These are phyloP conservation scores for Ceratocystis albifundus DNA, from an alignment of 2,329 filamentous ascomycete species.

Conservation along the genomic window DNA sequence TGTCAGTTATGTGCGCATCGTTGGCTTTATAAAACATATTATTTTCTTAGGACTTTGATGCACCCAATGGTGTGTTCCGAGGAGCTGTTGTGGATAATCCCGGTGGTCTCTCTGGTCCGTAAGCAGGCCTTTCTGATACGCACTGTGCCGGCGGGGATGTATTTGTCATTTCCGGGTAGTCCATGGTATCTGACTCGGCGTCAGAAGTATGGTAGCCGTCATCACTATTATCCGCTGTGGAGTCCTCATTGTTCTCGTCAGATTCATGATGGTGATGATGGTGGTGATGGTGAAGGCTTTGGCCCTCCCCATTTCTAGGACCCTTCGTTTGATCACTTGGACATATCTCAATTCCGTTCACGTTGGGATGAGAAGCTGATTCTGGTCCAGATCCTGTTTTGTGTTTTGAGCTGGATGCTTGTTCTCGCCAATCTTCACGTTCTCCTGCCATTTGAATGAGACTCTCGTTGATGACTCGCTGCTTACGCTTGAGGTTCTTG, in stretches of 20 bases:
- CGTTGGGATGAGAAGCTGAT: not conserved
- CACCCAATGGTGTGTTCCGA: not conserved
- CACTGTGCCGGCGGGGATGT: not conserved
- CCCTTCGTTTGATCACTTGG: not conserved
- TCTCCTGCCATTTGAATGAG: slow-evolving; percentile 97
- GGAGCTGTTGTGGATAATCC: slow-evolving; percentile 26
- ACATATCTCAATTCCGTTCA: slow-evolving; percentile 13
- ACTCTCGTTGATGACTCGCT: slow-evolving; percentile 85
- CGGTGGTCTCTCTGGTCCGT: slow-evolving; percentile 20
- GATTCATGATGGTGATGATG: slow-evolving; percentile 2
- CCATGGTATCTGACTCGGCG: slow-evolving; percentile 15
- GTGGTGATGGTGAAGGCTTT: slow-evolving; percentile 4
- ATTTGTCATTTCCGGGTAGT: slow-evolving; percentile 4
- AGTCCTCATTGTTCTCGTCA: slow-evolving; percentile 15
- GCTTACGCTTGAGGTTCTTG: slow-evolving; percentile 77
- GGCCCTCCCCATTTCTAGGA: slow-evolving; percentile 5
- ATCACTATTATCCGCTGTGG: slow-evolving; percentile 16
- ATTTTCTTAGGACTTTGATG: slow-evolving; percentile 15
- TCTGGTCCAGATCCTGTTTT: slow-evolving; percentile 39
- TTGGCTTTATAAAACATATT: not conserved
- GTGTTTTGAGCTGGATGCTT: slow-evolving; percentile 42
- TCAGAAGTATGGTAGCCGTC: slow-evolving; percentile 15
- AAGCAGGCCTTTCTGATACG: slow-evolving; percentile 15
- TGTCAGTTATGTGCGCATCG: not conserved
- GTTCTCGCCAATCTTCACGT: slow-evolving; percentile 58